Evolutionary conservation across 108 stramenopile genomes (phyloP).

Genomic region (Mediolabrus comicus): DNA sequence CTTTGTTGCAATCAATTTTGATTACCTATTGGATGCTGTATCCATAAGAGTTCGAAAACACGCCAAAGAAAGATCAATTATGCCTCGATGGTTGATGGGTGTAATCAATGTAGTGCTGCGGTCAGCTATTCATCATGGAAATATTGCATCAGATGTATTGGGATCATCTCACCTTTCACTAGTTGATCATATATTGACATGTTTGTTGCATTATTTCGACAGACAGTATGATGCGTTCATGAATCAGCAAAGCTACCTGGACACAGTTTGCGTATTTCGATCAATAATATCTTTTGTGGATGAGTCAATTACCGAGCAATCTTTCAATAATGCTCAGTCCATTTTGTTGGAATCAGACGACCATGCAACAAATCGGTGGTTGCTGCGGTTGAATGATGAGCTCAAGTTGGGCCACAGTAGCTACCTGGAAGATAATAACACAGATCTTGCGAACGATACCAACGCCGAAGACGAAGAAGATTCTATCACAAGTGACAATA

Average conservation of each 20-base stretch:
- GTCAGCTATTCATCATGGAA: slow-evolving; percentile 2
- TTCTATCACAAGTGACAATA: background rate
- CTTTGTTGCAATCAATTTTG: slow-evolving; percentile 41
- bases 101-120: slow-evolving; percentile 35
- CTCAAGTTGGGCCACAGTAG: slow-evolving; percentile 4
- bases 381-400: slow-evolving; percentile 24
- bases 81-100: slow-evolving; percentile 33
- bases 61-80: slow-evolving; percentile 13
- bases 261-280: slow-evolving; percentile 25
- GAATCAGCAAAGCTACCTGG: slow-evolving; percentile 9
- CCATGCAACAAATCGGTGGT: slow-evolving; percentile 4
- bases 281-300: slow-evolving; percentile 37
- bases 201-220: slow-evolving; percentile 25
- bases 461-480: slow-evolving; percentile 14
- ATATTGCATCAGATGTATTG: background rate
- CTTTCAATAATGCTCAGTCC: background rate
- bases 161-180: slow-evolving; percentile 12
- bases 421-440: background rate
- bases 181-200: slow-evolving; percentile 28
- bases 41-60: slow-evolving; percentile 30
- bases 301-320: slow-evolving; percentile 8
- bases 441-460: background rate
- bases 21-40: slow-evolving; percentile 47
- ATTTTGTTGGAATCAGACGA: background rate
- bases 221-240: slow-evolving; percentile 6